These are phyloP conservation scores for Eudorina sp. DNA, from an alignment of 139 green algal species.

Conservation along the genomic window DNA sequence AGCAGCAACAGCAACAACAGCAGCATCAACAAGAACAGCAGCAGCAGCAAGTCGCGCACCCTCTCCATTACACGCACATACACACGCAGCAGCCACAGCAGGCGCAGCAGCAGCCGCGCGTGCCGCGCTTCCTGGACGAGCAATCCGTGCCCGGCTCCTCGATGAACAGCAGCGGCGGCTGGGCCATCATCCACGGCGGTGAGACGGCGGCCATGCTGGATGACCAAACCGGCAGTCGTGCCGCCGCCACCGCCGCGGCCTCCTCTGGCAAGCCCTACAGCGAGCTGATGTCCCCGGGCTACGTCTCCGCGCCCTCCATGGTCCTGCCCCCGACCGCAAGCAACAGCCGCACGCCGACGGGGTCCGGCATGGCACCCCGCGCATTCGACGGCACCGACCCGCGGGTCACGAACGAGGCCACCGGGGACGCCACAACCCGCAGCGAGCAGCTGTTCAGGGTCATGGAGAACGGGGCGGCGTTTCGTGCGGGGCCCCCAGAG, in stretches of 20 bases:
- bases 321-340: background rate
- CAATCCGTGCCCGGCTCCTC: background rate
- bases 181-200: conserved; percentile 30
- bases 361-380: background rate
- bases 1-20: background rate
- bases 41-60: background rate
- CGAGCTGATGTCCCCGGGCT: background rate
- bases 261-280: background rate
- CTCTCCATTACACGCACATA: background rate
- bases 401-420: no score
- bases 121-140: background rate
- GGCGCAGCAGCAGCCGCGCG: background rate
- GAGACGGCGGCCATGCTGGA: background rate
- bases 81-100: background rate
- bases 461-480: background rate
- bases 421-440: background rate
- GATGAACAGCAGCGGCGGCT: background rate
- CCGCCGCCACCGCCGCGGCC: background rate
- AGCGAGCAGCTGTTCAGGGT: conserved; percentile 23
- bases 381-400: background rate
- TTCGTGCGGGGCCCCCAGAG: background rate
- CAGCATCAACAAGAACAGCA: background rate
- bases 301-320: background rate
- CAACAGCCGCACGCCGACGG: background rate
- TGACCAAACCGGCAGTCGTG: background rate